Evolutionary conservation across 2,329 filamentous ascomycete species (phyloP), one percentile per base, ranked within the genome.

Genomic region (Penicillium decumbens): DNA sequence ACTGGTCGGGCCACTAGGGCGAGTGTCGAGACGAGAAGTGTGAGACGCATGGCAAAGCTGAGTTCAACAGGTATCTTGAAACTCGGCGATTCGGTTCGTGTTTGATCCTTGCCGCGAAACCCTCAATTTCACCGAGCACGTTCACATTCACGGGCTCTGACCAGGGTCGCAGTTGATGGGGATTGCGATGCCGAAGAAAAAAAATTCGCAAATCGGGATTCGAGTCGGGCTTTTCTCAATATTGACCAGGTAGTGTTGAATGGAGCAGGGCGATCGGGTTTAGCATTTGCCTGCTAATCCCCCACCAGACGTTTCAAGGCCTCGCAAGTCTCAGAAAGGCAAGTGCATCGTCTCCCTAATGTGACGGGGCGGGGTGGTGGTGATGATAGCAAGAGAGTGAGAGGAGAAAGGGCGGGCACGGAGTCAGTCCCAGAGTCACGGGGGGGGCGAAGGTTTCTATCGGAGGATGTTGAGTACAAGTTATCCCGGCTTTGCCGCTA

Each of bases 1-100:
- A 56, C 55, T n/a, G 63, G 53, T 50, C 43, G 53, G 24, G 64
- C 57, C 41, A 69, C 48, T 28, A 68, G 50, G 28, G 60, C 58
- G 38, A 66, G 41, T 28, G 58, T 45, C 8, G 60, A 49, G 25
- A 64, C 20, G 32, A 56, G 40, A 20, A 63, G 38, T 15, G 54
- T 35, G 38, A 56, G 27, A 40, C 52, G 53, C 65, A 68, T 66
- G 30, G 28, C 54, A 47, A 44, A 20, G 3, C 30, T 27, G 48
- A 32, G 8, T 29, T 15, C 4, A 24, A 20, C 23, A 23, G 7
- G 10, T 24, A 10, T 39, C 10, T 23, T 37, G 18, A 18, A 37
- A 37, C 15, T 2, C 18, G 10, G 8, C 32, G n/a, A 1, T 3
- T 12, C 30, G 13, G 30, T 3, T 20, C 15, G 33, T 10, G 15